Evolutionary conservation across 495 filamentous ascomycete species (phyloP).

Genomic region (Xylaria longipes): DNA sequence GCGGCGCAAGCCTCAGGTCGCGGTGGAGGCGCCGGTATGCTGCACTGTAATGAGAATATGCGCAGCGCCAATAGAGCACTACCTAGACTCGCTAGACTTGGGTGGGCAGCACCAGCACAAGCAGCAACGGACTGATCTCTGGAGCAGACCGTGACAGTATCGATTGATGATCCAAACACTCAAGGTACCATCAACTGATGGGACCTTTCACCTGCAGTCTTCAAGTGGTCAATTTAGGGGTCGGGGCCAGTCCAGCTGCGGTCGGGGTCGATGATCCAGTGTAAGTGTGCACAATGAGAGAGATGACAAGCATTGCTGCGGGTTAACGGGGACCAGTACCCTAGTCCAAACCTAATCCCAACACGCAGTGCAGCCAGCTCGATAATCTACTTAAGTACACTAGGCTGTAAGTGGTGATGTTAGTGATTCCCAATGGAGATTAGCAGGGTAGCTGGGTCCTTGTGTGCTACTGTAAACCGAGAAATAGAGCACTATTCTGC

Average conservation of each 20-base stretch:
- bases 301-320: slow-evolving; percentile 10
- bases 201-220: slow-evolving; percentile 15
- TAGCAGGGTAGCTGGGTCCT: not conserved
- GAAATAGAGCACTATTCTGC: slow-evolving; percentile 5
- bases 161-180: slow-evolving; percentile 13
- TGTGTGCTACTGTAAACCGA: not conserved
- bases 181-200: slow-evolving; percentile 7
- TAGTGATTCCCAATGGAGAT: not conserved
- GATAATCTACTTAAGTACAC: not conserved
- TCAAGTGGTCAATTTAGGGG: slow-evolving; percentile 21
- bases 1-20: slow-evolving; percentile 12
- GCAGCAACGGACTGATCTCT: not conserved
- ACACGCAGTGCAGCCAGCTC: not conserved
- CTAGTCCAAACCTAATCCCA: not conserved
- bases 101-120: not conserved
- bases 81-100: not conserved
- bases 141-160: not conserved
- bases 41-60: not conserved
- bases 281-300: slow-evolving; percentile 7
- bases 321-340: slow-evolving; percentile 3
- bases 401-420: not conserved
- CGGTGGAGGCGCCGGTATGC: not conserved
- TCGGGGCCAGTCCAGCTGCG: slow-evolving; percentile 1
- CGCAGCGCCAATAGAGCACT: not conserved
- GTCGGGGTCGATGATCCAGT: slow-evolving; percentile 9